Percentiles rank a stretch among this genome's conserved stretches.
Evolutionary conservation across 1,284 basidiomycete species (phyloP).

Genomic region (Pseudozyma sp.): DNA sequence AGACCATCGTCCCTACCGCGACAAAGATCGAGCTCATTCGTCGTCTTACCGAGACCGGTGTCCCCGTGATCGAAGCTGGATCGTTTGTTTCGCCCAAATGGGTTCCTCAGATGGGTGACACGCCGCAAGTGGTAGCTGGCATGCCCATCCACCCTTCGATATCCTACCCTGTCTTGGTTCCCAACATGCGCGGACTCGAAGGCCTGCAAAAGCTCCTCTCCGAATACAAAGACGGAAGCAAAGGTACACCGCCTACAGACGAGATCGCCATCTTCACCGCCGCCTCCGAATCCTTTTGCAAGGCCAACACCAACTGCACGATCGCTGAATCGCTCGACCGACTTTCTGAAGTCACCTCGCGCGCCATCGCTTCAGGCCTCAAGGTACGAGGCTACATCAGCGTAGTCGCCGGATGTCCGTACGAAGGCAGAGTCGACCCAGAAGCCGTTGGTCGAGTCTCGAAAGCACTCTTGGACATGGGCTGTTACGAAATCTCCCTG

Average conservation of each 20-base stretch:
- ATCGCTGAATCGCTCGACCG: slow-evolving; percentile 79
- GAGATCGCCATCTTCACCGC: slow-evolving; percentile 92
- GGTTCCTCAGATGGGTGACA: slow-evolving; percentile 75
- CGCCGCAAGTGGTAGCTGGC: slow-evolving; percentile 72
- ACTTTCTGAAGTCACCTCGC: slow-evolving; percentile 76
- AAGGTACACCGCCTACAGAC: slow-evolving; percentile 72
- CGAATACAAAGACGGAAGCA: background rate
- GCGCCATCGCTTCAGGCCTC: slow-evolving; percentile 76
- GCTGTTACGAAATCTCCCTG: slow-evolving; percentile 90
- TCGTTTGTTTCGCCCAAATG: slow-evolving; percentile 85
- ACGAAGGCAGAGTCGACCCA: slow-evolving; percentile 81
- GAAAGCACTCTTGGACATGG: slow-evolving; percentile 82
- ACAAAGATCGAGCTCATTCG: slow-evolving; percentile 86
- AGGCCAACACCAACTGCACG: slow-evolving; percentile 85
- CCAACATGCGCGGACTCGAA: slow-evolving; percentile 78
- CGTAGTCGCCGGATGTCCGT: slow-evolving; percentile 84
- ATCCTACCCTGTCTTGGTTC: slow-evolving; percentile 85
- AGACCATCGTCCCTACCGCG: slow-evolving; percentile 77
- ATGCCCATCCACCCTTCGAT: slow-evolving; percentile 74
- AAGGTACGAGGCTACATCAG: slow-evolving; percentile 84
- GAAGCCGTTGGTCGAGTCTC: slow-evolving; percentile 78
- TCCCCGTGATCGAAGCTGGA: slow-evolving; percentile 83
- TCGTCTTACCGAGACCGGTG: slow-evolving; percentile 78
- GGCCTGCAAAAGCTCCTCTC: slow-evolving; percentile 39
- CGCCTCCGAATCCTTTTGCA: slow-evolving; percentile 84